A percentile compares a stretch with the other conserved stretches of the same genome.
Evolutionary conservation across 108 stramenopile species (phyloP).

Genomic region (Skeletonema marinoi): DNA sequence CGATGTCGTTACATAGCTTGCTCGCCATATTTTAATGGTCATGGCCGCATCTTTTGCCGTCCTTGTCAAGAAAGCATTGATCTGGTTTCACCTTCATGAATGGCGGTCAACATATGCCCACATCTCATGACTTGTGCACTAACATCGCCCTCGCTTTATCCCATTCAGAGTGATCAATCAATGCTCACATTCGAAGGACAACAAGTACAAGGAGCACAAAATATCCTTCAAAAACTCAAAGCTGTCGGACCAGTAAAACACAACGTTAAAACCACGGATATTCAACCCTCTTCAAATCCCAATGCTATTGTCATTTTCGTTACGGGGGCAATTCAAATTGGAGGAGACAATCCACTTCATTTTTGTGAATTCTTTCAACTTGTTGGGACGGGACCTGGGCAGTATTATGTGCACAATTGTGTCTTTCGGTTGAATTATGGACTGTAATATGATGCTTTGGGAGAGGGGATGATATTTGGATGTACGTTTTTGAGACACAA

Average conservation of each 20-base stretch:
- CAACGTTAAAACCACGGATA: slow-evolving; percentile 80
- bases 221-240: slow-evolving; percentile 74
- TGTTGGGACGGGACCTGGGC: slow-evolving; percentile 79
- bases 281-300: slow-evolving; percentile 72
- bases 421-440: slow-evolving; percentile 96
- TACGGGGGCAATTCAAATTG: slow-evolving; percentile 79
- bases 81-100: background rate
- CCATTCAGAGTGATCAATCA: slow-evolving; percentile 56
- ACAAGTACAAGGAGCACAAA: slow-evolving; percentile 64
- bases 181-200: slow-evolving; percentile 91
- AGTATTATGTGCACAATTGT: slow-evolving; percentile 95
- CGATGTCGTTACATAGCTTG: background rate
- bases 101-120: too few species aligned
- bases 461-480: background rate
- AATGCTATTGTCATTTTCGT: slow-evolving; percentile 86
- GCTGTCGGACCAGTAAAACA: slow-evolving; percentile 69
- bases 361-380: slow-evolving; percentile 95
- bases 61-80: background rate
- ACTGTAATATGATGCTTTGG: slow-evolving; percentile 47
- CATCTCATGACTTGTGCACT: background rate
- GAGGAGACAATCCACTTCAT: slow-evolving; percentile 93
- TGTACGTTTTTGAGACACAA: background rate
- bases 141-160: slow-evolving; percentile 7
- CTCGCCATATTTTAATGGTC: background rate
- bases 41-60: background rate